These are phyloP conservation scores for Acephala macrosclerotiorum DNA, from an alignment of 2,329 filamentous ascomycete species.

Conservation along the genomic window DNA sequence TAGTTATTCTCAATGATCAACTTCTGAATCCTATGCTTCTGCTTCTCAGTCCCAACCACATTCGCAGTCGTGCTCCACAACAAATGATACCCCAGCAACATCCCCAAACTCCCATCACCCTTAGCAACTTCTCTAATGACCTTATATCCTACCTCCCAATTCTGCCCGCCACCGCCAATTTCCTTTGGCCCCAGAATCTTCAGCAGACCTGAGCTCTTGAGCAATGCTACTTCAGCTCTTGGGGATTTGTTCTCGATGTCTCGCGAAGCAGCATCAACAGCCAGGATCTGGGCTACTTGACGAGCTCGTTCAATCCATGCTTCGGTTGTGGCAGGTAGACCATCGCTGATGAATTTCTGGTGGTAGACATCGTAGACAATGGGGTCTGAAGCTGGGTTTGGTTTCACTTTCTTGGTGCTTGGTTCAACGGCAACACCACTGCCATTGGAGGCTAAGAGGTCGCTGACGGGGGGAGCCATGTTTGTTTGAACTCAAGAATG, in stretches of 20 bases:
- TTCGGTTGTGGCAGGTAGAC: slow-evolving; percentile 49
- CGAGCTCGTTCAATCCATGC: slow-evolving; percentile 56
- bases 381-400: slow-evolving; percentile 45
- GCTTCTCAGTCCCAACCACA: slow-evolving; percentile 65
- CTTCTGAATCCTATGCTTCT: slow-evolving; percentile 63
- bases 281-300: slow-evolving; percentile 57
- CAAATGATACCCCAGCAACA: slow-evolving; percentile 71
- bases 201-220: slow-evolving; percentile 58
- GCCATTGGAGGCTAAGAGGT: slow-evolving; percentile 4
- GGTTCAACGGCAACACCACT: not conserved
- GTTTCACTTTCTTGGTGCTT: slow-evolving; percentile 18
- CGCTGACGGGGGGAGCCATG: slow-evolving; percentile 24
- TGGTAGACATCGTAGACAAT: slow-evolving; percentile 50
- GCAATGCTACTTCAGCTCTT: slow-evolving; percentile 55
- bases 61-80: slow-evolving; percentile 69
- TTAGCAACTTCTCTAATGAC: slow-evolving; percentile 68
- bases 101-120: slow-evolving; percentile 69
- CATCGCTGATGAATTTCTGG: slow-evolving; percentile 45
- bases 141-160: slow-evolving; percentile 63
- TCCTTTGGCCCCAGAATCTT: slow-evolving; percentile 57
- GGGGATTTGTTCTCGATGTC: slow-evolving; percentile 61
- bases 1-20: slow-evolving; percentile 69
- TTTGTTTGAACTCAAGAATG: not conserved
- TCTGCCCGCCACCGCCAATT: slow-evolving; percentile 60
- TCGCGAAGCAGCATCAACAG: slow-evolving; percentile 53